Conservation (phyloP, 2,329 filamentous ascomycete genomes). For the Neodidymelliopsis sp. region DNA sequence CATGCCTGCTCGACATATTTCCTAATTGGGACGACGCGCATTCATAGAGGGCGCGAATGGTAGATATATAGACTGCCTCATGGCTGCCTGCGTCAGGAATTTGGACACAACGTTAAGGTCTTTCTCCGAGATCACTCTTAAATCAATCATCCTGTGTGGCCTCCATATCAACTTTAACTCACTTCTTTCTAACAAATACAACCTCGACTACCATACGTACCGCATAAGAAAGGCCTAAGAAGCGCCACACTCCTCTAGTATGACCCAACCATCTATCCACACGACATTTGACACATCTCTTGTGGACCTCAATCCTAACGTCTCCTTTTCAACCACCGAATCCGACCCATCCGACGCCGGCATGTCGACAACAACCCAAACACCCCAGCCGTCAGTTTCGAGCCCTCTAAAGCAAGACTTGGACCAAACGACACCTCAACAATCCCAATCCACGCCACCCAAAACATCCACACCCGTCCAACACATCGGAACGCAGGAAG, state of each 20-base stretch:
- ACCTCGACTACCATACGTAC: not conserved
- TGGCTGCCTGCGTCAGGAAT: constrained; percentile 23
- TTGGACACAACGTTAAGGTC: not conserved
- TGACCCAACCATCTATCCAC: constrained; percentile 48
- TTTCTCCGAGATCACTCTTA: constrained; percentile 4
- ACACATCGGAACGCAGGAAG: constrained; percentile 51
- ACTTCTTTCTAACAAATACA: not conserved
- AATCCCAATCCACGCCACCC: constrained; percentile 16
- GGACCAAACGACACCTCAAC: constrained; percentile 26
- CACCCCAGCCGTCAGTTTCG: constrained; percentile 12
- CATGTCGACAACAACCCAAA: constrained; percentile 5
- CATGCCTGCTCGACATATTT: constrained; percentile 38
- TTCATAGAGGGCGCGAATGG: constrained; percentile 24
- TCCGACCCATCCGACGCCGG: constrained; percentile 37
- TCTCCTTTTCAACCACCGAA: constrained; percentile 49
- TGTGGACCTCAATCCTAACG: constrained; percentile 39
- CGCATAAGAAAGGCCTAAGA: too few species aligned
- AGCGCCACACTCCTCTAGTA: constrained; percentile 19
- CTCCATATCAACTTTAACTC: not conserved
- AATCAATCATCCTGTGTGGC: not conserved
- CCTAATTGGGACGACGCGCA: constrained; percentile 29
- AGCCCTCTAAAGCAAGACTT: constrained; percentile 10
- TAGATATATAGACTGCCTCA: constrained; percentile 29
- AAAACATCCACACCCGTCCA: constrained; percentile 32
- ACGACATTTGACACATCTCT: constrained; percentile 52